Percentiles rank a stretch among this genome's conserved stretches.
Conservation (phyloP, 768 basidiomycete species). For the Mycena chlorophos region DNA sequence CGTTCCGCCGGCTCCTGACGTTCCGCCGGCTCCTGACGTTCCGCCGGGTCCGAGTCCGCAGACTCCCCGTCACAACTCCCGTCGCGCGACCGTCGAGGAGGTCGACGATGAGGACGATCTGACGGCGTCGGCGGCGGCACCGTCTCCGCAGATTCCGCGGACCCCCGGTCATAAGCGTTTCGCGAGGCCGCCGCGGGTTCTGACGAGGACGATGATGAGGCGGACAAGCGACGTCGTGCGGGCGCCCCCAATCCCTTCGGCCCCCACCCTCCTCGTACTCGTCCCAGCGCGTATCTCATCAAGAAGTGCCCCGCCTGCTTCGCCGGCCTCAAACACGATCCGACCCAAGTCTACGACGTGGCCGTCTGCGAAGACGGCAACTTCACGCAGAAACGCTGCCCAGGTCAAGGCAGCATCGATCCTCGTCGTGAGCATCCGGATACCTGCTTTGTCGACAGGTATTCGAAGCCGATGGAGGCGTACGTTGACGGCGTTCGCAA, state of each 20-base stretch:
- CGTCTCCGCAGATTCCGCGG: too few relatives aligned
- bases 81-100: too few relatives aligned
- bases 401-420: background rate
- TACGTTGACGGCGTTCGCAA: background rate
- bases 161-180: too few relatives aligned
- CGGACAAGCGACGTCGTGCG: background rate
- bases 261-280: background rate
- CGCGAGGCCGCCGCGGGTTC: too few relatives aligned
- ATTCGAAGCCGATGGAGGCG: slow-evolving; percentile 18
- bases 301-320: background rate
- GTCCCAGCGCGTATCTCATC: background rate
- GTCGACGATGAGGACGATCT: too few relatives aligned
- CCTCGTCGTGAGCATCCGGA: slow-evolving; percentile 22
- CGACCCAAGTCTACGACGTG: background rate
- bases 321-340: background rate
- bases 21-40: too few relatives aligned
- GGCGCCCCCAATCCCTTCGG: background rate
- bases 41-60: too few relatives aligned
- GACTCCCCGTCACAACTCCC: too few relatives aligned
- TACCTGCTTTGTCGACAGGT: slow-evolving; percentile 26
- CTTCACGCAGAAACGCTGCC: background rate
- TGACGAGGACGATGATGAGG: background rate
- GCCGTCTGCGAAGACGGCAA: background rate
- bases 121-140: too few relatives aligned
- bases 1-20: too few relatives aligned